Evolutionary conservation across 2,329 filamentous ascomycete genomes (phyloP).

Genomic region (Didymella segeticola): DNA sequence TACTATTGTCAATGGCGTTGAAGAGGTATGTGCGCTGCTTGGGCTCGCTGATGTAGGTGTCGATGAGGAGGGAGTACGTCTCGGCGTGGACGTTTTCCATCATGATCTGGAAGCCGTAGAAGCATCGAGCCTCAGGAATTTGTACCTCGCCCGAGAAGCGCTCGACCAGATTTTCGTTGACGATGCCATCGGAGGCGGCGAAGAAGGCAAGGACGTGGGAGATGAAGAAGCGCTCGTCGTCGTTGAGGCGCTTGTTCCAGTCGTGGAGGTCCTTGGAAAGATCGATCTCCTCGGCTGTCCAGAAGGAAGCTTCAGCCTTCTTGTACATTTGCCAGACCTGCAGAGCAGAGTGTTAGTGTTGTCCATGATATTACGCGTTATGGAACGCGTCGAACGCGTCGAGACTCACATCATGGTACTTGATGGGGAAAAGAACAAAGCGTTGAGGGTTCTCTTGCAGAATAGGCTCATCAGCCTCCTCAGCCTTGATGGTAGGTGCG

Average conservation of each 20-base stretch:
- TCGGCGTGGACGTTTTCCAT: constrained; percentile 99
- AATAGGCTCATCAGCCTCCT: constrained; percentile 85
- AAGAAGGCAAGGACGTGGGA: constrained; percentile 99
- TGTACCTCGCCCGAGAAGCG: constrained; percentile 97
- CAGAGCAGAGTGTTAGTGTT: constrained; percentile 41
- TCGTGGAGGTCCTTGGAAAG: constrained; percentile 98
- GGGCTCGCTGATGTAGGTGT: constrained; percentile 98
- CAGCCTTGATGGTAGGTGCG: constrained; percentile 62
- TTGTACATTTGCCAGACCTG: constrained; percentile 99
- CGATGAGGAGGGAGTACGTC: constrained; percentile 98
- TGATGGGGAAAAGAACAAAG: constrained; percentile 98
- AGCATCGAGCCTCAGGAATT: constrained; percentile 96
- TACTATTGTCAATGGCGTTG: constrained; percentile 98
- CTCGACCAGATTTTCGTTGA: constrained; percentile 99
- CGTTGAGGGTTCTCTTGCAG: constrained; percentile 94
- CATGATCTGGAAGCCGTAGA: constrained; percentile 99
- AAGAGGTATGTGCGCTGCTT: constrained; percentile 94
- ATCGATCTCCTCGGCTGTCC: constrained; percentile 99
- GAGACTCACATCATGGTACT: constrained; percentile 92
- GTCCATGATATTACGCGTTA: constrained; percentile 66
- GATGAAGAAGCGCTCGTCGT: constrained; percentile 98
- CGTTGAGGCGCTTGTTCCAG: constrained; percentile 97
- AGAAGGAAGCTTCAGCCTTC: constrained; percentile 99
- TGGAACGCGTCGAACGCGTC: constrained; percentile 50
- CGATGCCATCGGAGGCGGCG: constrained; percentile 96